Evolutionary conservation across 106 monocot genomes (phyloP), one percentile per base, ranked within the genome.

Genomic region (Apostasia ramifera): DNA sequence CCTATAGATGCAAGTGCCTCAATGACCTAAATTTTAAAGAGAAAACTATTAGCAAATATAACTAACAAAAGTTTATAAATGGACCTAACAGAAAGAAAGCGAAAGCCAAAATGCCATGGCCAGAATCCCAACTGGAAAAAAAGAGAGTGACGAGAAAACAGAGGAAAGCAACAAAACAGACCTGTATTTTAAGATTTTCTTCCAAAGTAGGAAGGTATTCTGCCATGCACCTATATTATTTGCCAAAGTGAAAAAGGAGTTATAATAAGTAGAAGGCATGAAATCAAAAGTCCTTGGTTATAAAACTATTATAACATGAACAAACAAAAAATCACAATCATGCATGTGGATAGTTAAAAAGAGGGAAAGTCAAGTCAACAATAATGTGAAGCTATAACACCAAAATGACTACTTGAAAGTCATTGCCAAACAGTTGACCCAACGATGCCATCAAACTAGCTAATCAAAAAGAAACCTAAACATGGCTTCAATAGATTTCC

Each of bases 201-300:
- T 95, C 95, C 55, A 95, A 66, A 50, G 55, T 58, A 52, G 88
- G 91, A 74, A 95, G 77, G 81, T 95, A 95, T 70, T 88, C 88
- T 37, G 86, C 91, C 86, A 95, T 82, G 63, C 88, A 95, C 95
- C 95, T 95, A 67, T 52, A 49, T 12, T 40, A 62, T 10, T 69
- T 38, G 65, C 55, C 40, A 65, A 47, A 55, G 10, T 3, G 10
- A 47, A 61, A 67, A 78, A 40, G 71, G 71, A 57, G 54, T 6
- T 70, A 70, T 37, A 57, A 56, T 45, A 68, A 68, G 40, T 37
- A 54, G 5, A 41, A 53, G 66, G 26, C 26, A 26, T 26, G 26
- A 26, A 26, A 26, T 26, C 26, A 26, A 26, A 26, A 26, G 26
- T 26, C 26, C 26, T 26, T 26, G 26, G 26, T 26, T 26, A 26